Conservation (phyloP, 345 rosid genomes). For the Rhizophora apiculata region DNA sequence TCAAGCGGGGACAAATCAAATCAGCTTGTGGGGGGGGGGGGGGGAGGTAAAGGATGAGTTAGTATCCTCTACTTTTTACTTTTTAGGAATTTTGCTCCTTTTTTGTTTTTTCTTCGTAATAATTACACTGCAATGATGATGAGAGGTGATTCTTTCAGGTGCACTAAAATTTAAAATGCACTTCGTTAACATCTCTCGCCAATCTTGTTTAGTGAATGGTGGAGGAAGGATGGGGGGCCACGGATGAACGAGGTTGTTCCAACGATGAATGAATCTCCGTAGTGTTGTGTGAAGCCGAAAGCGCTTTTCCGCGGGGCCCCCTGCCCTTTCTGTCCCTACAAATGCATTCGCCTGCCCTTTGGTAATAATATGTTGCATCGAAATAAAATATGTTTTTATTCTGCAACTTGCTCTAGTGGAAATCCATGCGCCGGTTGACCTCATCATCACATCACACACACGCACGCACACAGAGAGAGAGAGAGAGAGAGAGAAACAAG, state of each 20-base stretch:
- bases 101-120: constrained; percentile 24
- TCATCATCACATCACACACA: constrained; percentile 27
- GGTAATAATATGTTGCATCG: not conserved
- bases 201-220: not conserved
- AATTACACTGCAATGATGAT: constrained; percentile 32
- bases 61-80: not conserved
- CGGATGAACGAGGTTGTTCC: no score
- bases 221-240: no score
- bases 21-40: no score
- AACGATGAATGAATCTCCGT: no score
- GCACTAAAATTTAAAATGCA: constrained; percentile 13
- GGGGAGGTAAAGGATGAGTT: not conserved
- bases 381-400: not conserved
- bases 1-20: not conserved
- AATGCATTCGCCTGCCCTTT: constrained; percentile 4
- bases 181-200: not conserved
- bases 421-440: constrained; percentile 41
- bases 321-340: constrained; percentile 13
- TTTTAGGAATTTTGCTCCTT: not conserved
- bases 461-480: not conserved
- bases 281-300: no score
- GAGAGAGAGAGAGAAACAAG: not conserved
- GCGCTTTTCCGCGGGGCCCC: constrained; percentile 4
- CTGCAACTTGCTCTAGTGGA: constrained; percentile 38
- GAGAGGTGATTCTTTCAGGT: constrained; percentile 19